These are phyloP conservation scores for Ananas comosus DNA, from an alignment of 176 grass and related monocot genomes.

Conservation along the genomic window DNA sequence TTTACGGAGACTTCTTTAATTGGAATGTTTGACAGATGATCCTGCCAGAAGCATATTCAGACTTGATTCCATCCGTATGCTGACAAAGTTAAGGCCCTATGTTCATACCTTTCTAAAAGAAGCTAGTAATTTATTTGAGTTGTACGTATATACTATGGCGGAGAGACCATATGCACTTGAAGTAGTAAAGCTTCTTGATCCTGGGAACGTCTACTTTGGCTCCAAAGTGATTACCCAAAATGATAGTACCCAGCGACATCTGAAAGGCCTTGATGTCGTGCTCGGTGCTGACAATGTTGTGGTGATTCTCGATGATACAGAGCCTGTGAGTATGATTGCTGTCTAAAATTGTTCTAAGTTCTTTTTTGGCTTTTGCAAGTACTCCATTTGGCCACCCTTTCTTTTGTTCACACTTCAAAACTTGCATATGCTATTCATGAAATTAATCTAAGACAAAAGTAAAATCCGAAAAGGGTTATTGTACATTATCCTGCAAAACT, in stretches of 20 bases:
- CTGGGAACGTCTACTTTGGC: slow-evolving; percentile 63
- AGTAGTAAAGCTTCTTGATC: slow-evolving; percentile 90
- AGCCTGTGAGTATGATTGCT: slow-evolving; percentile 45
- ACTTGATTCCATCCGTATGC: slow-evolving; percentile 61
- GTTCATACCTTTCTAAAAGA: slow-evolving; percentile 66
- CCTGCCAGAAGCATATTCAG: slow-evolving; percentile 49
- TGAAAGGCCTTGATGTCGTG: slow-evolving; percentile 93
- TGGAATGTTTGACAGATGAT: slow-evolving; percentile 37
- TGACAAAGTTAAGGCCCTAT: slow-evolving; percentile 89
- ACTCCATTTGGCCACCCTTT: not conserved
- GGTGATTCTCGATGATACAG: slow-evolving; percentile 94
- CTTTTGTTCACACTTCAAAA: not conserved
- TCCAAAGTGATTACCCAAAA: slow-evolving; percentile 85
- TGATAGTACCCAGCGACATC: slow-evolving; percentile 70
- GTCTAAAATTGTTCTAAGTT: not conserved
- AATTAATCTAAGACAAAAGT: too few relatives aligned
- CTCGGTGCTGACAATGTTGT: slow-evolving; percentile 70
- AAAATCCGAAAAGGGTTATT: not conserved
- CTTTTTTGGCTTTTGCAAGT: not conserved
- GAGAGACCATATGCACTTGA: slow-evolving; percentile 78
- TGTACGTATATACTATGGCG: slow-evolving; percentile 97
- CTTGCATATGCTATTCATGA: not conserved
- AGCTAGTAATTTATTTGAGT: slow-evolving; percentile 79
- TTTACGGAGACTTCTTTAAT: not conserved
- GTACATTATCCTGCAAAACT: not conserved